These are phyloP conservation scores for Phytophthora sp. DNA, from an alignment of 352 stramenopile species.

Conservation along the genomic window DNA sequence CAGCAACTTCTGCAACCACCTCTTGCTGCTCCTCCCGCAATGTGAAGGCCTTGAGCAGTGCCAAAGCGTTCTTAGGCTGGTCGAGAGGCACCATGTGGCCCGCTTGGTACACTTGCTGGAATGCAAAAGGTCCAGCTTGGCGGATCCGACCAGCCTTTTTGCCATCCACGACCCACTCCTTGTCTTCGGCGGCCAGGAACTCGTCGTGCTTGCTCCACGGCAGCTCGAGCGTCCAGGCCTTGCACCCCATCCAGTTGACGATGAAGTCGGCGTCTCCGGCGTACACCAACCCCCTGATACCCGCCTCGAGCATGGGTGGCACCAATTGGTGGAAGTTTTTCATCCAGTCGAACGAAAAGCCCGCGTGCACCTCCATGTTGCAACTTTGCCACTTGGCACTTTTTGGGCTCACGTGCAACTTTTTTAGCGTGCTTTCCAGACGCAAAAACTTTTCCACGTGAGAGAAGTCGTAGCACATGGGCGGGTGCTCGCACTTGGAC, in stretches of 20 bases:
- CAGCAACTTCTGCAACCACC: slow-evolving; percentile 17
- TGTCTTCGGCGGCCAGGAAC: slow-evolving; percentile 57
- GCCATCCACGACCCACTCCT: slow-evolving; percentile 67
- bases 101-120: slow-evolving; percentile 95
- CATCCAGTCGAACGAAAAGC: slow-evolving; percentile 97
- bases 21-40: slow-evolving; percentile 38
- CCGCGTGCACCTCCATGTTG: slow-evolving; percentile 95
- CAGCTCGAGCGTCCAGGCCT: slow-evolving; percentile 95
- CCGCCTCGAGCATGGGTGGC: slow-evolving; percentile 91
- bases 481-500: slow-evolving; percentile 87
- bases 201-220: slow-evolving; percentile 88
- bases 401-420: slow-evolving; percentile 87
- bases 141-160: slow-evolving; percentile 68
- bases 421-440: slow-evolving; percentile 79
- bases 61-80: slow-evolving; percentile 93
- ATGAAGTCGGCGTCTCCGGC: slow-evolving; percentile 98
- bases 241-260: slow-evolving; percentile 97
- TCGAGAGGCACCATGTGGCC: slow-evolving; percentile 97
- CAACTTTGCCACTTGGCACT: slow-evolving; percentile 91
- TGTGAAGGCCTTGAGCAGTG: slow-evolving; percentile 95
- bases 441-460: slow-evolving; percentile 92
- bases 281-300: slow-evolving; percentile 95
- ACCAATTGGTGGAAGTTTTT: slow-evolving; percentile 95
- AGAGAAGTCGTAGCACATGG: slow-evolving; percentile 96
- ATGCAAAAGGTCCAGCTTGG: slow-evolving; percentile 80